Conservation (phyloP, 2,329 filamentous ascomycete species). For the Byssochlamys sp. region DNA sequence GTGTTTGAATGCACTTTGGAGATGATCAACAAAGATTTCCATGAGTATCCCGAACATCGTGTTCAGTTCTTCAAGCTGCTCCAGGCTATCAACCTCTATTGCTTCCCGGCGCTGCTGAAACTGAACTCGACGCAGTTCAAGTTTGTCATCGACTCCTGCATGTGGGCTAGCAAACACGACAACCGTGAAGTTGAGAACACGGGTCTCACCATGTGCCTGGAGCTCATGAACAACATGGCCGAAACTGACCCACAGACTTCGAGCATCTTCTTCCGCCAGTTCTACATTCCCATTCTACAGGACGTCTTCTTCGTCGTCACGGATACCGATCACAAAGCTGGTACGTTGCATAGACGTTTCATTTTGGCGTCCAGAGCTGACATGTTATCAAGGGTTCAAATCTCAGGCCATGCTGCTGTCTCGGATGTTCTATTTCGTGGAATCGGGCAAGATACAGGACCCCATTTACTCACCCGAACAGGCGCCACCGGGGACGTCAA, state of each 20-base stretch:
- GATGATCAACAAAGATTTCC: conserved; percentile 99
- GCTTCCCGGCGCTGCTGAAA: conserved; percentile 88
- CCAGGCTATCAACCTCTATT: conserved; percentile 90
- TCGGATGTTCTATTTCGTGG: conserved; percentile 93
- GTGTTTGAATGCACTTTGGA: conserved; percentile 97
- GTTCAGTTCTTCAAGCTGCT: conserved; percentile 99
- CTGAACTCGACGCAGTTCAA: conserved; percentile 96
- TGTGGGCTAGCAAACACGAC: conserved; percentile 99
- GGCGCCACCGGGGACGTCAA: conserved; percentile 70
- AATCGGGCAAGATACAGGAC: conserved; percentile 78
- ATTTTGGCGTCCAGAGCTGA: background rate
- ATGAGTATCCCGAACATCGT: conserved; percentile 93
- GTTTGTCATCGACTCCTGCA: conserved; percentile 97
- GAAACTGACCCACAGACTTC: conserved; percentile 78
- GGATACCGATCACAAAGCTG: conserved; percentile 95
- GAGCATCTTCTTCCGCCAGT: conserved; percentile 94
- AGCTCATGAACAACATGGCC: conserved; percentile 94
- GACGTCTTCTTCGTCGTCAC: conserved; percentile 98
- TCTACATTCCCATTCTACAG: conserved; percentile 89
- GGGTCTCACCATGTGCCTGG: conserved; percentile 93
- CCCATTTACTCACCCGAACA: conserved; percentile 82
- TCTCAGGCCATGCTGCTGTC: conserved; percentile 88
- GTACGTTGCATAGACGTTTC: conserved; percentile 19
- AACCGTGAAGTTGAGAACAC: conserved; percentile 96
- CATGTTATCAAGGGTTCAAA: conserved; percentile 60